Base-by-base conservation (phyloP, 768 basidiomycete species). In the Termitomyces sp. region DNA sequence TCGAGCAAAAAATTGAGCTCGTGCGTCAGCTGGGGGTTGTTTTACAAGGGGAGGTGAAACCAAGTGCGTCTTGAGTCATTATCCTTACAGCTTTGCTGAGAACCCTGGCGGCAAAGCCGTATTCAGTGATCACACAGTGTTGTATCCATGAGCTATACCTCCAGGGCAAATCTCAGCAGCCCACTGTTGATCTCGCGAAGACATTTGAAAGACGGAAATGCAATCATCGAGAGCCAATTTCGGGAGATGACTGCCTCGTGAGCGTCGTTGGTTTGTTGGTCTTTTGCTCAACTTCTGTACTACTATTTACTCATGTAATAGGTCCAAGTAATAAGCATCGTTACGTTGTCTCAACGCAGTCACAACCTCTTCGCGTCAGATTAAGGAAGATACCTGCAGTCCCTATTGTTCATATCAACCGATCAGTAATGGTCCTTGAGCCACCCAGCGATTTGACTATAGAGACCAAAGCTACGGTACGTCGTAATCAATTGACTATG, bases 91-190 rank as follows among this genome's bases (percentile, higher is more conserved):
- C 28, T 30, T 44, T 45, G 41, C 55, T 56, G 47, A 63, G 47
- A 56, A 54, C 66, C n/a, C 44, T 72, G 65, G 74, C 77, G 66
- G 71, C 73, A 72, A 75, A 77, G 73, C 72, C 70, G 68, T 69
- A 70, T 55, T 62, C 62, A 98, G 97, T 99, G 96, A 98, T 99
- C 69, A 98, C 97, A 0, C 96, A 98, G 67, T 99, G 97, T 69
- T 96, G 88, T 66, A 93, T 99, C 41, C 86, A 94, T 61, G 91
- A 93, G 66, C 78, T 99, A 2, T 98, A 99, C 72, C 78, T 93
- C 2, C 81, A 87, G 54, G 94, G 93, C 12, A 83, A 79, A 56
- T 65, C 77, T 1, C 80, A 81, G 30, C 94, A 98, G 65, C 71
- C 80, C 0, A 82, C 86, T 0, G 86, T 93, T 0, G 91, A 97